Evolutionary conservation across 805 yeast genomes (phyloP).

Genomic region (Candida chauliodis): DNA sequence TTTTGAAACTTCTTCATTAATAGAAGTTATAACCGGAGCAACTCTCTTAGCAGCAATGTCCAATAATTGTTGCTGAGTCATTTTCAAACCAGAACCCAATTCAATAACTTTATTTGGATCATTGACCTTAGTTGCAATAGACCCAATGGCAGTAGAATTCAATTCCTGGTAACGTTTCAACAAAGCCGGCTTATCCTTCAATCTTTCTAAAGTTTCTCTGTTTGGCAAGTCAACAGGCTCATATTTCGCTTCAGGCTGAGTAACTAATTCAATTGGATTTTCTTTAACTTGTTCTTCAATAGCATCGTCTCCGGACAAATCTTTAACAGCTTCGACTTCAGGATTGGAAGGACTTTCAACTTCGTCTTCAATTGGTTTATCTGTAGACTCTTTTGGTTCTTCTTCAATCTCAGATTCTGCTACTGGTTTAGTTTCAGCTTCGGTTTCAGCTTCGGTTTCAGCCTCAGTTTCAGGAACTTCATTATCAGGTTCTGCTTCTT

Average conservation of each 20-base stretch:
- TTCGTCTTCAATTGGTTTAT: slow-evolving; percentile 12
- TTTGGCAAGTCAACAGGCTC: slow-evolving; percentile 36
- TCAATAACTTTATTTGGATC: slow-evolving; percentile 49
- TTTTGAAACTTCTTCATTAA: slow-evolving; percentile 47
- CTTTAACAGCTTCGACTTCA: slow-evolving; percentile 17
- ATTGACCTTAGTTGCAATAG: slow-evolving; percentile 39
- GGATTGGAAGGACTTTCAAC: slow-evolving; percentile 9
- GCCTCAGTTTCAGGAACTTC: slow-evolving; percentile 1
- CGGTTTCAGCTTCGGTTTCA: slow-evolving; percentile 2
- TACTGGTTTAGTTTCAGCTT: background rate
- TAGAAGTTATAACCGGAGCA: slow-evolving; percentile 49
- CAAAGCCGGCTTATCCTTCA: slow-evolving; percentile 47
- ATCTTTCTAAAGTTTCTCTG: slow-evolving; percentile 31
- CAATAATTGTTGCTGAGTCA: slow-evolving; percentile 53
- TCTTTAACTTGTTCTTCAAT: slow-evolving; percentile 26
- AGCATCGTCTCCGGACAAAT: slow-evolving; percentile 23
- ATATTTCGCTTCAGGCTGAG: slow-evolving; percentile 30
- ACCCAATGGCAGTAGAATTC: slow-evolving; percentile 44
- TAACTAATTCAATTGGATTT: slow-evolving; percentile 31
- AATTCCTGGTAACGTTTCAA: slow-evolving; percentile 47
- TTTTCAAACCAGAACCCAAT: slow-evolving; percentile 51
- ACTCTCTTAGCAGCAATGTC: slow-evolving; percentile 55
- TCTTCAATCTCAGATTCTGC: slow-evolving; percentile 1
- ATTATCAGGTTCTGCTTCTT: background rate
- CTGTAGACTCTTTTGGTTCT: slow-evolving; percentile 22